These are phyloP conservation scores for Isoetes engelmannii DNA, from an alignment of 83 land plant genomes.

Conservation along the genomic window DNA sequence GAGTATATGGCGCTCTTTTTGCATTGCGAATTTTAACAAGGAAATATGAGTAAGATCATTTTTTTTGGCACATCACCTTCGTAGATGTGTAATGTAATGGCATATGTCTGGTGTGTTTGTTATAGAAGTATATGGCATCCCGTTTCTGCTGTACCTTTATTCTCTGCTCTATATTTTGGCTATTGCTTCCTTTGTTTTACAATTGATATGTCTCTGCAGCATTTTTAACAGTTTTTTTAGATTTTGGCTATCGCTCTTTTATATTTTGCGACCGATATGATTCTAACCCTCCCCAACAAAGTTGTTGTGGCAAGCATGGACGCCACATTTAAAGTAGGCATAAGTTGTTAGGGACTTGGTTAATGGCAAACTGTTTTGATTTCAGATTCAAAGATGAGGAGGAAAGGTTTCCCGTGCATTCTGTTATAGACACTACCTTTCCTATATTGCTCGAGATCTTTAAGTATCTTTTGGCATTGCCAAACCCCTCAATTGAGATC, in stretches of 20 bases:
- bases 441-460: slow-evolving; percentile 70
- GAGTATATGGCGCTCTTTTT: slow-evolving; percentile 73
- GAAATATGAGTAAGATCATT: slow-evolving; percentile 81
- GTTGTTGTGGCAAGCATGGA: too few species aligned
- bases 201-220: neutral
- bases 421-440: slow-evolving; percentile 79
- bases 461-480: slow-evolving; percentile 59
- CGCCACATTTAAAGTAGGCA: too few species aligned
- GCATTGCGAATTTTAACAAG: slow-evolving; percentile 83
- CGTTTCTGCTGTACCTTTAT: slow-evolving; percentile 4
- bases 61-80: too few species aligned
- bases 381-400: slow-evolving; percentile 94
- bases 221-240: too few species aligned
- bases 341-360: too few species aligned
- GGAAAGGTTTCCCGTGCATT: slow-evolving; percentile 70
- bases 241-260: too few species aligned
- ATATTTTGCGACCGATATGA: too few species aligned
- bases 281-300: too few species aligned
- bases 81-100: too few species aligned
- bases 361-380: neutral
- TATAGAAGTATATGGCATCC: neutral
- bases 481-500: slow-evolving; percentile 67
- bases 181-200: neutral
- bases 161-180: neutral
- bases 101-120: neutral